Base-by-base conservation (phyloP, 2,329 filamentous ascomycete genomes). In the Colletotrichum graminicola region DNA sequence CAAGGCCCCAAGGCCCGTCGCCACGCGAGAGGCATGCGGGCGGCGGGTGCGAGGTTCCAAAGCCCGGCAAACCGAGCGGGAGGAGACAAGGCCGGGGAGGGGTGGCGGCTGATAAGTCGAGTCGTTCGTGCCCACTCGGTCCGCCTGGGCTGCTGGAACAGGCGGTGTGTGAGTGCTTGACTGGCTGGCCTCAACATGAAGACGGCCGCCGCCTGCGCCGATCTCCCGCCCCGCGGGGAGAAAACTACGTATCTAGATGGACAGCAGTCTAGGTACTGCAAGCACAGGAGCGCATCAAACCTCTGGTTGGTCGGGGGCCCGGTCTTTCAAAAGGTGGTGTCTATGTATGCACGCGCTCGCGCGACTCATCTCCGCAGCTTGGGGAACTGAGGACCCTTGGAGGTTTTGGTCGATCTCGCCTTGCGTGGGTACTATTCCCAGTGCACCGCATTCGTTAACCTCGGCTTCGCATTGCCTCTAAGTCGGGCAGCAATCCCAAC, bases 221-320 rank as follows among this genome's bases (percentile, higher is more conserved):
- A 71, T 71, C 68, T 71, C 68, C 68, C 68, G 68, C 65, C 65
- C 63, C 59, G 39, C 26, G 51, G 56, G 26, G 36, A 49, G 47
- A 64, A 67, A 71, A 59, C 67, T 59, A 71, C 59, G 59, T 57
- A n/a, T n/a, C n/a, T n/a, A 62, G 67, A 67, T 71, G 56, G 60
- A 26, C 18, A 60, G 39, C 56, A 60, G 56, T 34, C 56, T 10
- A 34, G 3, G 34, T 49, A 49, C 59, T 49, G 60, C 34, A 62
- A 62, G 60, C 41, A 47, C 60, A 62, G 47, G 34, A 52, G 47
- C 43, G 26, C 26, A 32, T 47, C 57, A 39, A 47, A 34, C 39
- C 29, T 39, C 32, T 47, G 41, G 57, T 47, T 49, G 29, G 23
- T 29, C 12, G 41, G 56, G 41, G 29, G 29, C 56, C 56, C 21